Evolutionary conservation across 768 basidiomycete species (phyloP).

Genomic region (Boletus reticuloceps): DNA sequence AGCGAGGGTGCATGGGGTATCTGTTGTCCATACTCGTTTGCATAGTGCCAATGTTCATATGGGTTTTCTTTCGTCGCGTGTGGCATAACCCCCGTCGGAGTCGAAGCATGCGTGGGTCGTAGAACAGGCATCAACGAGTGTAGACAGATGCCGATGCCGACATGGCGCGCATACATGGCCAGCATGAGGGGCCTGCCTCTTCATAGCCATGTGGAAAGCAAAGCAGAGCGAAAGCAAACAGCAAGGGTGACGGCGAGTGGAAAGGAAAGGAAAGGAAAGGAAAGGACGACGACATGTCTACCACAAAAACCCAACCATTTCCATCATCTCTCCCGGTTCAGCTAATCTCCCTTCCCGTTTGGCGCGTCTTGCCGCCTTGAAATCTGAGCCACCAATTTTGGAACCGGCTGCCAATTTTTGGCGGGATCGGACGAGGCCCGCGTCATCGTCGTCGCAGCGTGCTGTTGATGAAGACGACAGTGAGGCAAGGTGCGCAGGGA

Average conservation of each 20-base stretch:
- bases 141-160: neutral
- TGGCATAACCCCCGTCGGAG: neutral
- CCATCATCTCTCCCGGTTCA: constrained; percentile 21
- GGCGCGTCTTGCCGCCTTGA: constrained; percentile 28
- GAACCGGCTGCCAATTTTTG: constrained; percentile 22
- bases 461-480: neutral
- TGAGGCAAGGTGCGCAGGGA: constrained; percentile 14
- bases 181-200: neutral
- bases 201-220: neutral
- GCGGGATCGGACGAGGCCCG: constrained; percentile 22
- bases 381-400: constrained; percentile 26
- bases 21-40: neutral
- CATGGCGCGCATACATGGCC: neutral
- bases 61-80: neutral
- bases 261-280: neutral
- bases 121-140: neutral
- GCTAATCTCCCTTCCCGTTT: constrained; percentile 24
- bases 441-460: constrained; percentile 1
- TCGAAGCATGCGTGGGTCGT: neutral
- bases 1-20: neutral
- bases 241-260: too few relatives aligned
- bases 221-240: neutral
- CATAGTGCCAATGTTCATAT: neutral
- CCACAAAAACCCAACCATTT: constrained; percentile 31
- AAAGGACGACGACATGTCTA: neutral